Evolutionary conservation across 805 yeast genomes (phyloP).

Genomic region (Zygoascus ofunaensis): DNA sequence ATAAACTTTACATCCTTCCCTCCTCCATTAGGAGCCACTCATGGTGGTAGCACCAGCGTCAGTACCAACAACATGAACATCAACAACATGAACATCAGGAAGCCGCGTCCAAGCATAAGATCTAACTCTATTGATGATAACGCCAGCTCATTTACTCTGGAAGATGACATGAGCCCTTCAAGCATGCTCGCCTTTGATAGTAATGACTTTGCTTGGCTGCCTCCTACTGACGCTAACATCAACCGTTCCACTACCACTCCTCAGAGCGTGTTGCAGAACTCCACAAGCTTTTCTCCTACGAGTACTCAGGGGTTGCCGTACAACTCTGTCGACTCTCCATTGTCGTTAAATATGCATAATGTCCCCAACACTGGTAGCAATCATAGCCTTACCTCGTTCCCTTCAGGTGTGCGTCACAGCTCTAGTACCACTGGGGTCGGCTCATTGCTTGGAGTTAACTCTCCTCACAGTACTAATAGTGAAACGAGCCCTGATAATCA

Average conservation of each 20-base stretch:
- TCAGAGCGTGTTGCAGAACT: slow-evolving; percentile 8
- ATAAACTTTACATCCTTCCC: not conserved
- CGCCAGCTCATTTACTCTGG: slow-evolving; percentile 3
- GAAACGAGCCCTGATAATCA: slow-evolving; percentile 2
- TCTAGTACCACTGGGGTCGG: not conserved
- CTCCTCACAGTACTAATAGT: slow-evolving; percentile 2
- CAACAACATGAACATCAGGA: no score
- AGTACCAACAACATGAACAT: not conserved
- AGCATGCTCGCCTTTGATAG: slow-evolving; percentile 7
- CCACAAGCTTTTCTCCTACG: slow-evolving; percentile 9
- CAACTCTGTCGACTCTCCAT: slow-evolving; percentile 6
- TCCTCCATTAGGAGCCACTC: not conserved
- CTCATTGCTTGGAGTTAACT: not conserved
- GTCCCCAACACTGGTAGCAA: not conserved
- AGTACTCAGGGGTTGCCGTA: slow-evolving; percentile 4
- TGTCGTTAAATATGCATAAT: slow-evolving; percentile 2
- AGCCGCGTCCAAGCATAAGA: not conserved
- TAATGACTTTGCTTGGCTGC: slow-evolving; percentile 18
- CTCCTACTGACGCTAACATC: slow-evolving; percentile 8
- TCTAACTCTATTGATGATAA: not conserved
- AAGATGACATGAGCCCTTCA: slow-evolving; percentile 14
- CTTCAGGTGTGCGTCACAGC: not conserved
- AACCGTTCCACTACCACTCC: slow-evolving; percentile 4
- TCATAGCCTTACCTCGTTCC: not conserved
- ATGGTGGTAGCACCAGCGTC: not conserved